Conservation (phyloP, 306 rosid genomes). For the Corylus avellana region DNA sequence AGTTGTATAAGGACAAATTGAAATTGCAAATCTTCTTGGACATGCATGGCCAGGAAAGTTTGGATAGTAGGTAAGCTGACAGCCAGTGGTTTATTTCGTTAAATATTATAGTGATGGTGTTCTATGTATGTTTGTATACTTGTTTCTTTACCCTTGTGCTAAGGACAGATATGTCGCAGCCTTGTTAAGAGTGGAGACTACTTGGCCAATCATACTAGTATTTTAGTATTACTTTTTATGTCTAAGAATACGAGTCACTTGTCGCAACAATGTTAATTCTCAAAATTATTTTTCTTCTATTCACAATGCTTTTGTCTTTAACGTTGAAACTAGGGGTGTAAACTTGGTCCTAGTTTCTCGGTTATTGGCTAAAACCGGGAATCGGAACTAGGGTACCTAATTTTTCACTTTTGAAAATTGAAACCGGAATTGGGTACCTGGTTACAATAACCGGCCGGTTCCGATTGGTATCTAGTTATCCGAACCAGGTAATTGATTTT, state of each 20-base stretch:
- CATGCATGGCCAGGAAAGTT: slow-evolving; percentile 70
- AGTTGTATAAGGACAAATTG: slow-evolving; percentile 63
- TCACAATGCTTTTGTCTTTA: slow-evolving; percentile 3
- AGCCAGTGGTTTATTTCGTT: slow-evolving; percentile 2
- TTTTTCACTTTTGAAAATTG: too few species aligned
- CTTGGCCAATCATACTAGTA: neutral
- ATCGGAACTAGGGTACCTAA: too few species aligned
- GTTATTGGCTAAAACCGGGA: too few species aligned
- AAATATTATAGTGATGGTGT: neutral
- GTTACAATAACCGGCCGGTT: too few species aligned
- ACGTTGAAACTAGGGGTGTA: neutral
- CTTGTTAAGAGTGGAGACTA: neutral
- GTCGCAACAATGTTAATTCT: neutral
- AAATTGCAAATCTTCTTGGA: slow-evolving; percentile 70
- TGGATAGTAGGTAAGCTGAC: slow-evolving; percentile 57
- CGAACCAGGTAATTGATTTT: too few species aligned
- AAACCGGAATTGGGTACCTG: too few species aligned
- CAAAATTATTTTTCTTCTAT: slow-evolving; percentile 5
- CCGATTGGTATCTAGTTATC: too few species aligned
- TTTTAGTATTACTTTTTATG: slow-evolving; percentile 1
- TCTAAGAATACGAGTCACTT: too few species aligned
- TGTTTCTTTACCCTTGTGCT: neutral
- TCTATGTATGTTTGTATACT: too few species aligned
- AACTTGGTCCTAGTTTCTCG: too few species aligned
- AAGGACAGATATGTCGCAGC: neutral